A percentile compares a stretch with the other conserved stretches of the same genome.
phyloP scores from a whole-genome alignment of 1,284 basidiomycete genomes.

The Tranzscheliella williamsii region DNA sequence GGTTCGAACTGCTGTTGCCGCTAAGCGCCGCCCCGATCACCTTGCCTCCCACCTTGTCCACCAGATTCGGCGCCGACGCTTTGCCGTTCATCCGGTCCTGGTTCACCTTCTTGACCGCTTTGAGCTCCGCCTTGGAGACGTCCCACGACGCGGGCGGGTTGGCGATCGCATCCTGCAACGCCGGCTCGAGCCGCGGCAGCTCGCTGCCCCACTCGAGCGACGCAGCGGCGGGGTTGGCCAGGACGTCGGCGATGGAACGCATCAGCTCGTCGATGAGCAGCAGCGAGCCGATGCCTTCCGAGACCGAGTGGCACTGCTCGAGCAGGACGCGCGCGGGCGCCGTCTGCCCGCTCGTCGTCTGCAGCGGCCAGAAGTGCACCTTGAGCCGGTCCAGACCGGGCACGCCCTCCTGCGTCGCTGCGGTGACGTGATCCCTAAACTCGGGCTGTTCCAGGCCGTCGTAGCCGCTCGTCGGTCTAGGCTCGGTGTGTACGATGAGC shows the following conservation, averaged over 20 bases:
- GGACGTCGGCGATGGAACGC: conserved; percentile 4
- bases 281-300: conserved; percentile 23
- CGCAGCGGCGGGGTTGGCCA: background rate
- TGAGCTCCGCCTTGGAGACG: conserved; percentile 3
- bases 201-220: conserved; percentile 7
- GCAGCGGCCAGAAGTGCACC: conserved; percentile 14
- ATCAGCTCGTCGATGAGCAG: conserved; percentile 14
- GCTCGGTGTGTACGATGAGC: conserved; percentile 4
- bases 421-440: background rate
- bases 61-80: conserved; percentile 2
- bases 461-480: background rate
- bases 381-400: conserved; percentile 10
- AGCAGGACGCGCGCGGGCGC: conserved; percentile 5
- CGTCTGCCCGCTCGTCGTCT: background rate
- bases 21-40: conserved; percentile 5
- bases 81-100: conserved; percentile 24
- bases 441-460: conserved; percentile 2
- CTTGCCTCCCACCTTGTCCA: conserved; percentile 9
- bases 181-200: conserved; percentile 13
- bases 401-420: conserved; percentile 5
- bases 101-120: conserved; percentile 10
- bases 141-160: conserved; percentile 5
- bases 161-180: conserved; percentile 15
- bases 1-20: background rate
- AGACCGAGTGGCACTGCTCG: conserved; percentile 18